Base-by-base conservation (phyloP, 2,329 filamentous ascomycete species). In the Claviceps sp. region DNA sequence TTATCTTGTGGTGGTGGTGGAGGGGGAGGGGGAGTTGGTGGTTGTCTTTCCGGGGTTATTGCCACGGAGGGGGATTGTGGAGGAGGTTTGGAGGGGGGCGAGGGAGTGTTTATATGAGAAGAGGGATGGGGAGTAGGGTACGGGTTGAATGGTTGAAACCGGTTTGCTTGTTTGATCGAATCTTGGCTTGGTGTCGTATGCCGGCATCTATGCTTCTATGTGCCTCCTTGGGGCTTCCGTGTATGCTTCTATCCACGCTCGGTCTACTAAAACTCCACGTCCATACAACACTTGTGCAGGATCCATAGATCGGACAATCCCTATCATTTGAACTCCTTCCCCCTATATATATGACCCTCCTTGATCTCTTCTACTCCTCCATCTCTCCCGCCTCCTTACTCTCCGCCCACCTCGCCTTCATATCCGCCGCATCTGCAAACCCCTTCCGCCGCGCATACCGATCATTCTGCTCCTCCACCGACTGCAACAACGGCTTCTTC, bases 41-140 rank as follows among this genome's bases (percentile, higher is more conserved):
- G 91, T 98, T n/a, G 89, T 97, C 3, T 98, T 98, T 65, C 91
- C 91, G 2, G 78, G 77, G 52, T 68, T 95, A 57, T 65, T 96
- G 56, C 93, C 93, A 0, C 71, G 81, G 53, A 73, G 87, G 52
- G 75, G 73, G 48, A 84, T 95, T 52, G 74, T 97, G 30, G 89
- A 96, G 71, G 78, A 81, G 59, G 91, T 97, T 2, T 97, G 93
- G 93, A 82, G 89, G 60, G 91, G 89, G 0, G 81, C 85, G 2
- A 79, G 87, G 58, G 82, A 79, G 52, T 95, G 90, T 68, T 71
- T 98, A 55, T 94, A 89, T 65, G 89, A 70, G 55, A 61, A 55
- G 60, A 56, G 26, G 66, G 68, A 48, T 26, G 38, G 7, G 26
- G 26, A 37, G n/a, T 45, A 14, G 40, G n/a, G 7, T 7, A 8